A percentile compares a stretch with the other conserved stretches of the same genome.
Conservation (phyloP, 2,329 filamentous ascomycete genomes). For the Cercospora sp. region DNA sequence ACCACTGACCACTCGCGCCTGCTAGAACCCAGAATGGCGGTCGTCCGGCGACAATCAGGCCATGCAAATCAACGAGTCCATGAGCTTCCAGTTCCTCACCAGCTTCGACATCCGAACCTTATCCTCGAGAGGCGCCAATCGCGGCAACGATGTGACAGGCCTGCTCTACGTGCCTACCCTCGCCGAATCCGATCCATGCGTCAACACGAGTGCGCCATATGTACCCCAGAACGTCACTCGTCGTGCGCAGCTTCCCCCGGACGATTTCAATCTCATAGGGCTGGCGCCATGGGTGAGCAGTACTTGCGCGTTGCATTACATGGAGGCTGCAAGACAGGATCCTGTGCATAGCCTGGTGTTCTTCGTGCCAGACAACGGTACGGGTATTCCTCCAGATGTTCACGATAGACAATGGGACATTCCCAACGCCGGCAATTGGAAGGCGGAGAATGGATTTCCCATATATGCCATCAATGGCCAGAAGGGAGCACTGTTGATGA, state of each 20-base stretch:
- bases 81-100: conserved; percentile 41
- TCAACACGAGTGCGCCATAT: conserved; percentile 60
- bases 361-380: conserved; percentile 51
- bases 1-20: neutral
- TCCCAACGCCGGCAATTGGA: conserved; percentile 70
- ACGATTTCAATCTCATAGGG: conserved; percentile 72
- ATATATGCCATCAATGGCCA: conserved; percentile 76
- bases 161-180: conserved; percentile 84
- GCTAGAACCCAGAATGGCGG: conserved; percentile 29
- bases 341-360: conserved; percentile 58
- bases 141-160: conserved; percentile 67
- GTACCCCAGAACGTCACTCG: conserved; percentile 76
- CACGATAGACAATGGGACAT: conserved; percentile 70
- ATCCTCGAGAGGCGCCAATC: conserved; percentile 64
- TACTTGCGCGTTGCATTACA: conserved; percentile 71
- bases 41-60: conserved; percentile 13
- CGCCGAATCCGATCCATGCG: conserved; percentile 58
- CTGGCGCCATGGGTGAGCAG: conserved; percentile 82
- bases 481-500: conserved; percentile 67
- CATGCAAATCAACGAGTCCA: conserved; percentile 27
- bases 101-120: conserved; percentile 69
- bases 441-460: conserved; percentile 67
- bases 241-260: conserved; percentile 62
- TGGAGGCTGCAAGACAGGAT: conserved; percentile 62
- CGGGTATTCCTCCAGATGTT: conserved; percentile 63